A percentile compares a stretch with the other conserved stretches of the same genome.
Conservation (phyloP, 495 filamentous ascomycete genomes). For the Beverwykella pulmonaria region DNA sequence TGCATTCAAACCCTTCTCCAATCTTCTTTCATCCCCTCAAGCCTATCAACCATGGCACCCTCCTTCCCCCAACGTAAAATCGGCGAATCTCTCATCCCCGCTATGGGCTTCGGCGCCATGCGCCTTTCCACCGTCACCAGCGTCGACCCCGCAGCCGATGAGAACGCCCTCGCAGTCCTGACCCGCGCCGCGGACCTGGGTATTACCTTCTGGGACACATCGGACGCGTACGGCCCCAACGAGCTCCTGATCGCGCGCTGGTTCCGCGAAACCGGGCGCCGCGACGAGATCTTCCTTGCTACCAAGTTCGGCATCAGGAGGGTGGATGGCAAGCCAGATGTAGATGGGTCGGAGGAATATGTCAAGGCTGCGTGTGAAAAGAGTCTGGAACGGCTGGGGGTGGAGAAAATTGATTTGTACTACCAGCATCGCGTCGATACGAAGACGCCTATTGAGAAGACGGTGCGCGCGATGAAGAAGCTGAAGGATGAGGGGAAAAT, state of each 20-base stretch:
- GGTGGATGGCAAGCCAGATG: slow-evolving; percentile 27
- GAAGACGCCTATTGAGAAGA: slow-evolving; percentile 66
- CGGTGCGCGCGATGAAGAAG: slow-evolving; percentile 53
- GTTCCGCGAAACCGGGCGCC: slow-evolving; percentile 55
- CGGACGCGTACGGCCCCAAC: slow-evolving; percentile 43
- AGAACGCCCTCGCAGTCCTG: slow-evolving; percentile 54
- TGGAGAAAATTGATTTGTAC: slow-evolving; percentile 61
- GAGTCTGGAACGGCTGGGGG: slow-evolving; percentile 56
- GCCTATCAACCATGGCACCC: not conserved
- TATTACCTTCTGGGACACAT: slow-evolving; percentile 55
- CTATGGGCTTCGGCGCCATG: slow-evolving; percentile 30
- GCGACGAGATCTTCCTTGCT: slow-evolving; percentile 59
- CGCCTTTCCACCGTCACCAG: slow-evolving; percentile 1
- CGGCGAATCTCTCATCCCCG: slow-evolving; percentile 14
- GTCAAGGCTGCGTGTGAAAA: slow-evolving; percentile 54
- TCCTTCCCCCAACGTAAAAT: slow-evolving; percentile 23
- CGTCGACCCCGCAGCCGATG: slow-evolving; percentile 37
- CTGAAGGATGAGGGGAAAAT: slow-evolving; percentile 57
- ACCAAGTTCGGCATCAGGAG: slow-evolving; percentile 55
- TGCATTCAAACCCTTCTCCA: not conserved
- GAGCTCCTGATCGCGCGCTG: slow-evolving; percentile 59
- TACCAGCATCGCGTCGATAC: slow-evolving; percentile 62
- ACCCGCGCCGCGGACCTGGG: slow-evolving; percentile 54
- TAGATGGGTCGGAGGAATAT: slow-evolving; percentile 57
- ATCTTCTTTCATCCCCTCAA: not conserved